These are phyloP conservation scores for Zanthoxylum bungeanum DNA, from an alignment of 345 rosid species.

Conservation along the genomic window DNA sequence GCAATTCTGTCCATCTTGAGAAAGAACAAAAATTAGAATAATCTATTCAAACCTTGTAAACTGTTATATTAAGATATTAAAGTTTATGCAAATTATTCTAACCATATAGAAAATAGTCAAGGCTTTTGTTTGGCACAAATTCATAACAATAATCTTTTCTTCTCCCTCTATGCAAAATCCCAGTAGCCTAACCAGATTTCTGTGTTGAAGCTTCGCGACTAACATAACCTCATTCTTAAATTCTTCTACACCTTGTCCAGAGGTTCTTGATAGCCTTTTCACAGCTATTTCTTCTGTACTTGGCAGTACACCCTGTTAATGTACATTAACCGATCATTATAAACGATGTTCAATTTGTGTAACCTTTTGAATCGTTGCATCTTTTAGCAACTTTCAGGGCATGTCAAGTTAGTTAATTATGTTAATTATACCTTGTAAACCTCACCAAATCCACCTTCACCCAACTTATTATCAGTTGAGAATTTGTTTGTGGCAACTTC, in stretches of 20 bases:
- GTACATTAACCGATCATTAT: not conserved
- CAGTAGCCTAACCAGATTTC: no score
- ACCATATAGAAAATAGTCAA: no score
- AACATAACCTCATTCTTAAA: no score
- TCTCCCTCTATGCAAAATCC: no score
- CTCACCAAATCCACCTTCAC: no score
- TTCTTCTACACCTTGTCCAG: slow-evolving; percentile 48
- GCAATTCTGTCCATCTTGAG: no score
- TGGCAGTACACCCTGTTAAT: slow-evolving; percentile 33
- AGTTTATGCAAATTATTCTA: not conserved
- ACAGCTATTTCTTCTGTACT: slow-evolving; percentile 37
- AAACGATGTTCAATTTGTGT: not conserved
- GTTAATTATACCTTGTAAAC: no score
- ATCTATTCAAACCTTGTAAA: not conserved
- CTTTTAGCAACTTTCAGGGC: not conserved
- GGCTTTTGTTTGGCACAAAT: no score
- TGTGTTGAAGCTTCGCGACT: no score
- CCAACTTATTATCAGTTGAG: no score
- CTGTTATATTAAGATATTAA: not conserved
- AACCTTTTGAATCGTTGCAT: not conserved
- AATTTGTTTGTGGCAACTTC: slow-evolving; percentile 45
- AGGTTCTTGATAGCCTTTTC: slow-evolving; percentile 37
- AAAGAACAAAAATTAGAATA: not conserved
- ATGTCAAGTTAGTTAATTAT: no score
- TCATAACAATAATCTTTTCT: no score